phyloP scores from a whole-genome alignment of 73 alveolate genomes.

The Tetrahymena malaccensis region DNA sequence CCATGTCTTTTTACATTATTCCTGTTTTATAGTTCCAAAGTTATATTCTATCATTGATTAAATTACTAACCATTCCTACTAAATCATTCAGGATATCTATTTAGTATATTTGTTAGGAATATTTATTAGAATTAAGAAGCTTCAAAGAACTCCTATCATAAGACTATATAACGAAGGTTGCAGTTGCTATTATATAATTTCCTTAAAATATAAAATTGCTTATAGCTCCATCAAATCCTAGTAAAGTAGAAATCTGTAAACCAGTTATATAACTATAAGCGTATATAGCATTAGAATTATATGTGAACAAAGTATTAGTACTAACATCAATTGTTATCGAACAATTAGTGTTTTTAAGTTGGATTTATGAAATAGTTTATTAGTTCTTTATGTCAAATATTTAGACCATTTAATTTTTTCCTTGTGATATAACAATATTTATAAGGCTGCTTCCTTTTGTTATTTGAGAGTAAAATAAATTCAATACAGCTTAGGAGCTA shows the following conservation, averaged over 20 bases:
- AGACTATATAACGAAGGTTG: neutral
- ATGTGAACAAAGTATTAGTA: too few species aligned
- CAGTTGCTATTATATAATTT: neutral
- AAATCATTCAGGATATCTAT: neutral
- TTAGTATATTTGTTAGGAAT: neutral
- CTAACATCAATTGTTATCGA: neutral
- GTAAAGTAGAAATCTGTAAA: neutral
- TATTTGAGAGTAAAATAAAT: neutral
- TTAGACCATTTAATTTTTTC: too few species aligned
- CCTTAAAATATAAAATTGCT: neutral
- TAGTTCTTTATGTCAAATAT: too few species aligned
- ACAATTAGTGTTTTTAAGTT: neutral
- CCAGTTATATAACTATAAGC: neutral
- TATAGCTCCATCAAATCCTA: neutral
- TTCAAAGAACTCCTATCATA: neutral
- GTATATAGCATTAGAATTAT: neutral
- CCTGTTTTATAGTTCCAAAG: neutral
- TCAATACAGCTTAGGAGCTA: neutral
- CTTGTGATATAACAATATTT: too few species aligned
- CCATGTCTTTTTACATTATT: neutral
- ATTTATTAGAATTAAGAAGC: neutral
- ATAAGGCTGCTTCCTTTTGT: too few species aligned
- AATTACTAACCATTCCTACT: neutral
- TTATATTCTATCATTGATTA: neutral
- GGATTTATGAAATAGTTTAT: neutral